These are phyloP conservation scores for Ascochyta viciae-villosae DNA, from an alignment of 2,329 filamentous ascomycete species.

Conservation along the genomic window DNA sequence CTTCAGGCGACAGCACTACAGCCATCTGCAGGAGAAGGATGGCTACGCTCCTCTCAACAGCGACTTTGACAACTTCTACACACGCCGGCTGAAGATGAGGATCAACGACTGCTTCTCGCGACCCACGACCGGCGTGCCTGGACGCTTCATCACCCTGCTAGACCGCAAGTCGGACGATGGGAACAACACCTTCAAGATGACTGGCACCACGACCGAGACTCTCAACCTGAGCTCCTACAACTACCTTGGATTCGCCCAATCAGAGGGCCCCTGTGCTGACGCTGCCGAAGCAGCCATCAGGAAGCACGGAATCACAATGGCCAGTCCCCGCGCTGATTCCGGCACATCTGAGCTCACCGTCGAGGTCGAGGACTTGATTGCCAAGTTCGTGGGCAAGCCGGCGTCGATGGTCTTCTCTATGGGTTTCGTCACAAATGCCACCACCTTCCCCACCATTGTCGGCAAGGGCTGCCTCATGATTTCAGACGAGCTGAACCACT, in stretches of 20 bases:
- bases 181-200: slow-evolving; percentile 88
- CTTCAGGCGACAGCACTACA: slow-evolving; percentile 87
- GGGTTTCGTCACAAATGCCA: slow-evolving; percentile 96
- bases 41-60: slow-evolving; percentile 96
- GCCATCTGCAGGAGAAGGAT: slow-evolving; percentile 79
- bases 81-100: slow-evolving; percentile 86
- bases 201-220: slow-evolving; percentile 90
- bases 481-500: slow-evolving; percentile 97
- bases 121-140: slow-evolving; percentile 90
- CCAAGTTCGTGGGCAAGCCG: slow-evolving; percentile 91
- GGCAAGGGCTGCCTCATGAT: slow-evolving; percentile 93
- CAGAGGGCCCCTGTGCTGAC: slow-evolving; percentile 94
- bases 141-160: slow-evolving; percentile 89
- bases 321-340: slow-evolving; percentile 81
- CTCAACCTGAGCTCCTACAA: slow-evolving; percentile 99
- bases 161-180: slow-evolving; percentile 91
- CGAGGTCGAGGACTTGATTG: slow-evolving; percentile 90
- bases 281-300: slow-evolving; percentile 84
- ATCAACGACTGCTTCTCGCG: slow-evolving; percentile 97
- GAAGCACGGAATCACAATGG: slow-evolving; percentile 83
- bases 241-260: slow-evolving; percentile 97
- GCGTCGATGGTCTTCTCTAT: slow-evolving; percentile 97
- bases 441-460: slow-evolving; percentile 88
- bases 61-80: slow-evolving; percentile 99
- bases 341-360: slow-evolving; percentile 87